Base-by-base conservation (phyloP, 2,329 filamentous ascomycete genomes). In the Stagonosporopsis vannaccii region DNA sequence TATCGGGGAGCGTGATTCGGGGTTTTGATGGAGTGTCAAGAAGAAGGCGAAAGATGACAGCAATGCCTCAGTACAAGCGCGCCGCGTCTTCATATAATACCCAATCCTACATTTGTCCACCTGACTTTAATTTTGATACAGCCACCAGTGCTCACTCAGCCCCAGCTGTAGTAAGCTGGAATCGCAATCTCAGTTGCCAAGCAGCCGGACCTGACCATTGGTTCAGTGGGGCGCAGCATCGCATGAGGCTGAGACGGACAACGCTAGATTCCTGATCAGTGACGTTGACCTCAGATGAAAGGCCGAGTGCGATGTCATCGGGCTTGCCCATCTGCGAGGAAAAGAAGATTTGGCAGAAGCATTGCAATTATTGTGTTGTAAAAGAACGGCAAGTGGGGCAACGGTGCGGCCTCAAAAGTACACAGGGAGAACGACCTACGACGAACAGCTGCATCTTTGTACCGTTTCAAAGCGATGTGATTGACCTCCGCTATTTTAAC, bases 141-240 rank as follows among this genome's bases (percentile, higher is more conserved):
- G 53, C 48, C 53, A 51, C 37, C 20, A 15, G 30, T 12, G 42
- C n/a, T 47, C 40, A 40, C 47, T 43, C 53, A 51, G 53, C 47
- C 53, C 33, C 37, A 51, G 22, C 42, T 56, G 25, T 37, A 17
- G 33, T 43, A 39, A 47, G 42, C 53, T 51, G 42, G 20, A 22
- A 41, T 33, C 36, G 53, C 47, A 56, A 51, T 51, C 28, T 56
- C 47, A 42, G 23, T 56, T 47, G 37, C 53, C 42, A 43, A 11
- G n/a, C 22, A 33, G 40, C 53, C 46, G 41, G 28, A 33, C 40
- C 41, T 56, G 47, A 51, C 35, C 28, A 25, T 47, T 22, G 23
- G 36, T 39, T 20, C 15, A 43, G 42, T 48, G 53, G 53, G 53
- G 53, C 53, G 53, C 47, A 56, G 53, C 37, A 37, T 15, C 15